Evolutionary conservation across 331 rosid genomes (phyloP), one percentile per base, ranked within the genome.

Genomic region (Spiraea crenata): DNA sequence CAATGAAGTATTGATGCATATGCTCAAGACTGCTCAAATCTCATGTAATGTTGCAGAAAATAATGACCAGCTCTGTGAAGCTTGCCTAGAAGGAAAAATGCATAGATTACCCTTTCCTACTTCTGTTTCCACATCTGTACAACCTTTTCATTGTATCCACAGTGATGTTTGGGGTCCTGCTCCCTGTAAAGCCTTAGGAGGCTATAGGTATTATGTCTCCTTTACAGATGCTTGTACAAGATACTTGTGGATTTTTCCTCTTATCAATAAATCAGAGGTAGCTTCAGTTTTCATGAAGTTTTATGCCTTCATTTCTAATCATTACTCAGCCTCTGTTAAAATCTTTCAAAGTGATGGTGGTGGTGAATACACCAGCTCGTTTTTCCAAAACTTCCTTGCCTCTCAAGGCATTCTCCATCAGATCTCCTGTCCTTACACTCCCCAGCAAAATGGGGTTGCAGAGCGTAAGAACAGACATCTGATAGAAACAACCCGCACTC

Each of bases 391-490:
- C 0, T 67, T 67, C 5, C 20, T 67, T 3, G 9, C 5, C 4
- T 1, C 5, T 15, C 6, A 38, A 0, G 41, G 74, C 0, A 52
- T 69, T 12, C 0, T 41, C 0, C 64, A 41, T 0, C 4, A 25
- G 0, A 15, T 55, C 3, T 55, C 42, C 4, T 56, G 64, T 54
- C 74, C 66, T 25, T 17, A 57, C 4, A 44, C 74, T 1, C 50
- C 74, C 2, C n/a, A 70, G 8, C 51, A 55, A 69, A 69, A 52
- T 56, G 64, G 40, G 5, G 17, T 69, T 3, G 13, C 63, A 2
- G 64, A 69, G 35, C 40, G 63, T 5, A 68, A 68, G 34, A 35
- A 68, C 6, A 12, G 31, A 14, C 62, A 52, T n/a, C 10, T 68
- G 5, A 45, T 54, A 0, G 64, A 69, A 14, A 40, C 17, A 0